Percentiles rank a stretch among this genome's conserved stretches.
These are phyloP conservation scores for Penicillium glabrum DNA, from an alignment of 2,329 filamentous ascomycete genomes.

Conservation along the genomic window DNA sequence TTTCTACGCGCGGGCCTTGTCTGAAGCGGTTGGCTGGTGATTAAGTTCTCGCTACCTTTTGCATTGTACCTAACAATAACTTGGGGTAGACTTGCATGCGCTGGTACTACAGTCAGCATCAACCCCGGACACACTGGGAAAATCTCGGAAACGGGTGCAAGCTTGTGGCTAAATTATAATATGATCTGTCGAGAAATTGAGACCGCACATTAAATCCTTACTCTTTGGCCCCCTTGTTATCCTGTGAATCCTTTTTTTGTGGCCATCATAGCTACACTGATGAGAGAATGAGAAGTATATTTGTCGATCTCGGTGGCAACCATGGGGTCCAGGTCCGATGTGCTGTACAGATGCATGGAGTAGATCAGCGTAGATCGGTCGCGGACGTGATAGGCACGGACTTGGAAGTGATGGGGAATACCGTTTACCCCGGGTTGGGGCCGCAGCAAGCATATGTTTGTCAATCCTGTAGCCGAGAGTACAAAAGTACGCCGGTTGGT, in stretches of 20 bases:
- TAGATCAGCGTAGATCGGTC: background rate
- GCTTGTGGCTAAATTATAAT: background rate
- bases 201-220: background rate
- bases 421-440: background rate
- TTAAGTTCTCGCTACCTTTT: background rate
- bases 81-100: background rate
- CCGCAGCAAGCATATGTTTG: background rate
- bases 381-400: background rate
- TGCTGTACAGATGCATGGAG: background rate
- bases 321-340: background rate
- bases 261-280: background rate
- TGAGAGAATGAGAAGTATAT: background rate
- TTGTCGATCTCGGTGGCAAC: conserved; percentile 2
- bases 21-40: background rate
- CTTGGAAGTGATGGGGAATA: background rate
- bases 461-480: background rate
- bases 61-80: background rate
- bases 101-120: background rate
- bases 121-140: background rate
- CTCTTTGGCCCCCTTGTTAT: background rate
- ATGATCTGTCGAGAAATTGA: background rate
- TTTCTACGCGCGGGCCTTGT: background rate
- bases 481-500: background rate
- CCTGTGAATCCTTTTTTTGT: background rate
- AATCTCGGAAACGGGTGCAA: background rate